Evolutionary conservation across 805 yeast genomes (phyloP).

Genomic region (Torulaspora franciscae): DNA sequence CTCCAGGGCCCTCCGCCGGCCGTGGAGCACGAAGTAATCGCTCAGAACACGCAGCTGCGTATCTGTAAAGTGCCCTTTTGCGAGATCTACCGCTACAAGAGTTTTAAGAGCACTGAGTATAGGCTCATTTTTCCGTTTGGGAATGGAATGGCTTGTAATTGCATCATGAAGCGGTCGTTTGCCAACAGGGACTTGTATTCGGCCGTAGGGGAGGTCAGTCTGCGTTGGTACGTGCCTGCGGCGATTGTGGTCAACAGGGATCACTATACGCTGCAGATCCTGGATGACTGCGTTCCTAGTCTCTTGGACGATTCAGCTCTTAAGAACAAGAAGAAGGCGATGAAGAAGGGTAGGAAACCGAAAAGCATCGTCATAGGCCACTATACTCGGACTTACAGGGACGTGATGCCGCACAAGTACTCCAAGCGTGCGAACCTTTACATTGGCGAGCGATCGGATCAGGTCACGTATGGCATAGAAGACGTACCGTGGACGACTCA

Average conservation of each 20-base stretch:
- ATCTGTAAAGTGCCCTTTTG: constrained; percentile 15
- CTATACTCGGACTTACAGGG: constrained; percentile 11
- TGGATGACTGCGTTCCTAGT: constrained; percentile 6
- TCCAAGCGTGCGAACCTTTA: constrained; percentile 12
- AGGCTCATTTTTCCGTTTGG: constrained; percentile 7
- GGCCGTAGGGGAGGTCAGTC: constrained; percentile 3
- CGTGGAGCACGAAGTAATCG: constrained; percentile 8
- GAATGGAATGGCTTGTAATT: neutral
- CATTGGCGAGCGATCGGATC: constrained; percentile 14
- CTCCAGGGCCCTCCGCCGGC: constrained; percentile 14
- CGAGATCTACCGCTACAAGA: constrained; percentile 8
- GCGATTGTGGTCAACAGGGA: constrained; percentile 6
- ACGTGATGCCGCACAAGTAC: constrained; percentile 8
- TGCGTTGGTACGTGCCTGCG: constrained; percentile 16
- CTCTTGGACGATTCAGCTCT: constrained; percentile 6
- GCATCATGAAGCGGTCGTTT: constrained; percentile 5
- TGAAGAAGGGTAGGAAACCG: neutral
- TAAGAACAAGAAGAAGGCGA: constrained; percentile 4
- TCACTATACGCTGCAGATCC: constrained; percentile 13
- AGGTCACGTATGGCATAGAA: constrained; percentile 11
- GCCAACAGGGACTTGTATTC: constrained; percentile 13
- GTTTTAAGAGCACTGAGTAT: constrained; percentile 2
- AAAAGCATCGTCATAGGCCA: constrained; percentile 9
- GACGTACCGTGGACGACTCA: constrained; percentile 16
- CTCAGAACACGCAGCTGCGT: constrained; percentile 2